These are phyloP conservation scores for Asterella californica DNA, from an alignment of 225 moss, liverwort and hornwort genomes.

Conservation along the genomic window DNA sequence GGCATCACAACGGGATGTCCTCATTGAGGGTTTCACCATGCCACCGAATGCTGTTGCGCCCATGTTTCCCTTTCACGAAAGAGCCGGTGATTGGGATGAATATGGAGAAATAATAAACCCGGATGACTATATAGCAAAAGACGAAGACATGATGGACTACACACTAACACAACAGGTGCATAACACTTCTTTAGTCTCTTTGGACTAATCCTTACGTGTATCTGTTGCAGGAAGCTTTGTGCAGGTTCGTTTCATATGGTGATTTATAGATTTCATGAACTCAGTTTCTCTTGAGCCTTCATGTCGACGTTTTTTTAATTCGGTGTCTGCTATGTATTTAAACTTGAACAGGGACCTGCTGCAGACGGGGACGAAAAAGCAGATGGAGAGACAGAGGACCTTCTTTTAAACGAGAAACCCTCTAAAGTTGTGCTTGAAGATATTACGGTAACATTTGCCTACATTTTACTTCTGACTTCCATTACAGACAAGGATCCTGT, in stretches of 20 bases:
- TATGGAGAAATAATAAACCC: conserved; percentile 97
- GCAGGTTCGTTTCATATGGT: background rate
- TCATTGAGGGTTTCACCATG: conserved; percentile 79
- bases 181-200: background rate
- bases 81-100: conserved; percentile 92
- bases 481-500: background rate
- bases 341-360: conserved; percentile 46
- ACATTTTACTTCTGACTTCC: background rate
- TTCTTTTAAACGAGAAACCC: conserved; percentile 69
- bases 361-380: conserved; percentile 65
- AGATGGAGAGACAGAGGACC: conserved; percentile 73
- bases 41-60: conserved; percentile 72
- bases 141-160: conserved; percentile 74
- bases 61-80: conserved; percentile 89
- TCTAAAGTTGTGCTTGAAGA: conserved; percentile 90
- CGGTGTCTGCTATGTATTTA: background rate
- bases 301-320: background rate
- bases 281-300: background rate
- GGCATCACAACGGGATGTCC: conserved; percentile 57
- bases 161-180: conserved; percentile 56
- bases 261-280: background rate
- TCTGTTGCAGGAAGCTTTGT: background rate
- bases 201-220: no score
- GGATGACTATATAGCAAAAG: conserved; percentile 74
- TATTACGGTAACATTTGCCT: conserved; percentile 45